Conservation (phyloP, 805 yeast genomes). For the Candida michaelii region DNA sequence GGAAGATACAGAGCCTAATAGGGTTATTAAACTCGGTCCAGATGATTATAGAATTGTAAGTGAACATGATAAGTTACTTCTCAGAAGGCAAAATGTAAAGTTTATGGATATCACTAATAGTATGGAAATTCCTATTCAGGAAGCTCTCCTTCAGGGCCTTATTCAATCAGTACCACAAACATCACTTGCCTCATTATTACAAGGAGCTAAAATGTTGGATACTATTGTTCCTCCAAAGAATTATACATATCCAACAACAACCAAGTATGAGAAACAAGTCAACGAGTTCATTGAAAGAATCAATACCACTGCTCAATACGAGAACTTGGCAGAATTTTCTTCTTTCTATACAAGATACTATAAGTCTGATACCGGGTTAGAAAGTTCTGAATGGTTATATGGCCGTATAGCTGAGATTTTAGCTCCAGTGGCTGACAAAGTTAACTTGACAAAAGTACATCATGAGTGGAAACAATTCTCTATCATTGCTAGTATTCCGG, state of each 20-base stretch:
- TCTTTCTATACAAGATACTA: constrained; percentile 77
- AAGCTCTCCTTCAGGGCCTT: constrained; percentile 30
- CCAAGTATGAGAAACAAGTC: constrained; percentile 39
- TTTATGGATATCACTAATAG: constrained; percentile 66
- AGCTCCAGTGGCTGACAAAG: constrained; percentile 22
- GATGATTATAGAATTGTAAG: constrained; percentile 28
- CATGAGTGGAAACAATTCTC: constrained; percentile 76
- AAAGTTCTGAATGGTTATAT: constrained; percentile 70
- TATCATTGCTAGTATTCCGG: constrained; percentile 63
- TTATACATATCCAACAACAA: constrained; percentile 54
- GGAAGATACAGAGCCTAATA: constrained; percentile 9
- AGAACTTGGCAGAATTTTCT: constrained; percentile 59
- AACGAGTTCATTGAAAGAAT: constrained; percentile 43
- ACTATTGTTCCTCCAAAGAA: constrained; percentile 18
- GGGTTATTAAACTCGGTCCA: constrained; percentile 39
- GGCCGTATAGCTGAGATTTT: constrained; percentile 45
- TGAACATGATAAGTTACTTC: constrained; percentile 35
- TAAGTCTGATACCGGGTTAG: constrained; percentile 65
- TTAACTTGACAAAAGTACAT: constrained; percentile 56
- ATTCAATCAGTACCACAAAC: constrained; percentile 2
- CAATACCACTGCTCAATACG: constrained; percentile 46
- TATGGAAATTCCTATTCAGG: constrained; percentile 28
- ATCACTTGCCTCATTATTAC: constrained; percentile 13
- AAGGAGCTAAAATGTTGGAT: constrained; percentile 28
- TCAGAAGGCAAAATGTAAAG: constrained; percentile 44